These are phyloP conservation scores for Dentipellis sp. DNA, from an alignment of 768 basidiomycete genomes.

Conservation along the genomic window DNA sequence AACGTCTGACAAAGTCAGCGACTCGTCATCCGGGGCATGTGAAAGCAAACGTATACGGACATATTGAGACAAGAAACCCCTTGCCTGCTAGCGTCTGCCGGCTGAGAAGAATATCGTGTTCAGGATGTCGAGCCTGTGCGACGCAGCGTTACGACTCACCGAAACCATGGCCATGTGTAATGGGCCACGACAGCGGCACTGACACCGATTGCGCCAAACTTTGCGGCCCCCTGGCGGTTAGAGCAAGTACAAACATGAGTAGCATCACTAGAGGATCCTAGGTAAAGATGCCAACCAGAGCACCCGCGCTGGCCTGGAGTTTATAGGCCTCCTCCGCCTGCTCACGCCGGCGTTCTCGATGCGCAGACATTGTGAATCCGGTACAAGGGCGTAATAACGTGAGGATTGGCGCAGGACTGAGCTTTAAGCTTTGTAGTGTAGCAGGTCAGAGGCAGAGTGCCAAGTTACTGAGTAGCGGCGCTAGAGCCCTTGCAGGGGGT, in stretches of 20 bases:
- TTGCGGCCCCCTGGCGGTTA: conserved; percentile 39
- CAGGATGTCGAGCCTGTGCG: background rate
- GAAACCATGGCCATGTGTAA: conserved; percentile 63
- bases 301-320: conserved; percentile 1
- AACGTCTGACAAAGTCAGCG: conserved; percentile 18
- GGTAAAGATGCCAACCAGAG: conserved; percentile 2
- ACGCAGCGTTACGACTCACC: conserved; percentile 29
- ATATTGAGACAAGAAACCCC: conserved; percentile 63
- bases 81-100: conserved; percentile 79
- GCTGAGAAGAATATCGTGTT: conserved; percentile 26
- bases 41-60: conserved; percentile 56
- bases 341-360: conserved; percentile 1
- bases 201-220: conserved; percentile 43
- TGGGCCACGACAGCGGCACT: conserved; percentile 58
- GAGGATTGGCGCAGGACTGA: background rate
- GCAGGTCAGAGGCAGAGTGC: too few relatives aligned
- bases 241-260: background rate
- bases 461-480: too few relatives aligned
- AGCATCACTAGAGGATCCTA: background rate
- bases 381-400: background rate
- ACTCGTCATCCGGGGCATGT: background rate
- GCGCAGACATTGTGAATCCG: background rate
- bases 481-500: too few relatives aligned
- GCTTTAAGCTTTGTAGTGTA: too few relatives aligned
- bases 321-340: background rate